These are phyloP conservation scores for Tothia fuscella DNA, from an alignment of 2,329 filamentous ascomycete species.

Conservation along the genomic window DNA sequence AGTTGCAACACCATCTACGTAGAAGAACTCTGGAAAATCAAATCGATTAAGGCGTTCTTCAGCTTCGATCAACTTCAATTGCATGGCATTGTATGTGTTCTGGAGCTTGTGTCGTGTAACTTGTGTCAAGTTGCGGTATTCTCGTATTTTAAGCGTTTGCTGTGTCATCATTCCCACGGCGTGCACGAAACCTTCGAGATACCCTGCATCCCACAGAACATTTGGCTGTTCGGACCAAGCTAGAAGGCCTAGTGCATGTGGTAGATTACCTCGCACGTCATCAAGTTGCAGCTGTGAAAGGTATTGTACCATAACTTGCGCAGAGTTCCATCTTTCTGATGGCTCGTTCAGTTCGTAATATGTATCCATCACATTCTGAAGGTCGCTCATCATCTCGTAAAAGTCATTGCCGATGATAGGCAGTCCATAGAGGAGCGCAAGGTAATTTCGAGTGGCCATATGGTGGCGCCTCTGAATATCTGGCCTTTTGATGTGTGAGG, in stretches of 20 bases:
- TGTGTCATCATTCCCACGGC: constrained; percentile 46
- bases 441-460: constrained; percentile 56
- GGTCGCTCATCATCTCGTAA: constrained; percentile 49
- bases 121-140: constrained; percentile 47
- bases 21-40: constrained; percentile 51
- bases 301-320: constrained; percentile 50
- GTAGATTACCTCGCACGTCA: constrained; percentile 50
- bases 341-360: constrained; percentile 37
- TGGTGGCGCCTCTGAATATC: constrained; percentile 44
- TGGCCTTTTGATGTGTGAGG: constrained; percentile 34
- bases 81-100: constrained; percentile 47
- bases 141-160: constrained; percentile 36
- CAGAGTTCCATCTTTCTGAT: constrained; percentile 32
- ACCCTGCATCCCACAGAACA: constrained; percentile 54
- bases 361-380: constrained; percentile 47
- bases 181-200: constrained; percentile 56
- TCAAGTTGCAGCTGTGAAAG: constrained; percentile 48
- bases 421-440: constrained; percentile 49
- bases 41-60: constrained; percentile 51
- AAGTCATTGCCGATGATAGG: constrained; percentile 54
- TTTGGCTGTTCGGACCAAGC: constrained; percentile 53
- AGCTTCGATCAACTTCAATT: constrained; percentile 49
- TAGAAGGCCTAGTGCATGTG: constrained; percentile 48
- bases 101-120: constrained; percentile 53
- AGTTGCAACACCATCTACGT: constrained; percentile 20